Evolutionary conservation across 352 stramenopile genomes (phyloP).

Genomic region (Pythium inflatum): DNA sequence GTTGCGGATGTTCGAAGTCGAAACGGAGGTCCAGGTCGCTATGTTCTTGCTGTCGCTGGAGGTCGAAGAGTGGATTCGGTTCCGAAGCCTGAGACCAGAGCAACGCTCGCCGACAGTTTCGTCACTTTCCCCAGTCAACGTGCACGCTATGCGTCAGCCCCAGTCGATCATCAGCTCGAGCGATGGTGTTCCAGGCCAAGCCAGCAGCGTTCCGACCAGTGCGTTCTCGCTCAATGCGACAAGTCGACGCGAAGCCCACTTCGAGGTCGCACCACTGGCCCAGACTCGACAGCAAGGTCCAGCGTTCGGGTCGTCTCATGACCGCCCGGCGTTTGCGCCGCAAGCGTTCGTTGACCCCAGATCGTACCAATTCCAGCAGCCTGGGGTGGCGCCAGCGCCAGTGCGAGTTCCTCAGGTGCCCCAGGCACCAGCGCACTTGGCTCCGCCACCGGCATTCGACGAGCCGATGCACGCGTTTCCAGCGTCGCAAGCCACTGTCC

Average conservation of each 20-base stretch:
- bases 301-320: neutral
- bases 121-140: neutral
- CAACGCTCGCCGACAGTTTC: no score
- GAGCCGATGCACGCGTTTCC: neutral
- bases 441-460: neutral
- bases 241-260: no score
- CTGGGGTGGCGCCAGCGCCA: neutral
- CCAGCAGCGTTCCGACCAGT: no score
- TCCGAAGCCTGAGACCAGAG: no score
- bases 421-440: neutral
- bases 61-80: conserved; percentile 6
- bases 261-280: no score
- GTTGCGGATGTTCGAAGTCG: no score
- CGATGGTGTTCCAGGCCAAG: no score
- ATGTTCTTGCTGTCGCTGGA: no score
- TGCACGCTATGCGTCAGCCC: neutral
- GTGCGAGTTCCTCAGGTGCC: neutral
- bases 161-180: no score
- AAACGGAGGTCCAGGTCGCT: no score
- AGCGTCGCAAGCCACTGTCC: neutral
- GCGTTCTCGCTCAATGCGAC: no score
- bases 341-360: neutral
- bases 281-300: neutral
- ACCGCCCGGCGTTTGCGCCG: no score
- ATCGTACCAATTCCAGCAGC: conserved; percentile 3